Evolutionary conservation across 306 rosid species (phyloP).

Genomic region (Quercus engelmannii): DNA sequence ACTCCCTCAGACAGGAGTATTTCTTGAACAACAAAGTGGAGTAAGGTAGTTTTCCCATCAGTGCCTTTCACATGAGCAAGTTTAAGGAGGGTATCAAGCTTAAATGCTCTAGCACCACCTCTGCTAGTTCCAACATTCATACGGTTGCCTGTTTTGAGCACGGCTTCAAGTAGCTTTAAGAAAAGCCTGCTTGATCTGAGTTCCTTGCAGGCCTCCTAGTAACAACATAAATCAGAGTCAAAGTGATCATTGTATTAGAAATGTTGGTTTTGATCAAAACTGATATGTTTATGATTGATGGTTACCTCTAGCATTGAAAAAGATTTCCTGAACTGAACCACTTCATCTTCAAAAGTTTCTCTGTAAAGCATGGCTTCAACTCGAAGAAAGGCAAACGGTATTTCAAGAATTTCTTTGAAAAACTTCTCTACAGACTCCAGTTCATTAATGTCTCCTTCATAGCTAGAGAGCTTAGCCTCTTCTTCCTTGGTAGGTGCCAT

Average conservation of each 20-base stretch:
- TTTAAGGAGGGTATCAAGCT: conserved; percentile 84
- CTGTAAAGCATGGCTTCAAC: conserved; percentile 83
- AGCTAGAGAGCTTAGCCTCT: conserved; percentile 62
- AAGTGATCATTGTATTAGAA: not conserved
- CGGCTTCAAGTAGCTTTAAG: conserved; percentile 84
- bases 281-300: not conserved
- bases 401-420: conserved; percentile 54
- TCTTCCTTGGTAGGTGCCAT: conserved; percentile 93
- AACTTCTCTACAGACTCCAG: conserved; percentile 86
- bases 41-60: conserved; percentile 83
- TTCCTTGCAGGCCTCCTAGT: conserved; percentile 97
- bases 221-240: not conserved
- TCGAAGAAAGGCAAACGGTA: conserved; percentile 73
- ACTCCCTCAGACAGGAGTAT: conserved; percentile 76
- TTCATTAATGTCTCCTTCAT: conserved; percentile 73
- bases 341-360: conserved; percentile 92
- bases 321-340: conserved; percentile 77
- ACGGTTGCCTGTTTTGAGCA: conserved; percentile 88
- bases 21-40: conserved; percentile 94
- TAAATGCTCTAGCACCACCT: conserved; percentile 92
- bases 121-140: conserved; percentile 96
- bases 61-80: conserved; percentile 89
- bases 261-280: not conserved
- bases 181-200: conserved; percentile 89
- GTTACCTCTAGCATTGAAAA: conserved; percentile 93